Base-by-base conservation (phyloP, 208 protist species). In the Acanthamoeba lenticulata region DNA sequence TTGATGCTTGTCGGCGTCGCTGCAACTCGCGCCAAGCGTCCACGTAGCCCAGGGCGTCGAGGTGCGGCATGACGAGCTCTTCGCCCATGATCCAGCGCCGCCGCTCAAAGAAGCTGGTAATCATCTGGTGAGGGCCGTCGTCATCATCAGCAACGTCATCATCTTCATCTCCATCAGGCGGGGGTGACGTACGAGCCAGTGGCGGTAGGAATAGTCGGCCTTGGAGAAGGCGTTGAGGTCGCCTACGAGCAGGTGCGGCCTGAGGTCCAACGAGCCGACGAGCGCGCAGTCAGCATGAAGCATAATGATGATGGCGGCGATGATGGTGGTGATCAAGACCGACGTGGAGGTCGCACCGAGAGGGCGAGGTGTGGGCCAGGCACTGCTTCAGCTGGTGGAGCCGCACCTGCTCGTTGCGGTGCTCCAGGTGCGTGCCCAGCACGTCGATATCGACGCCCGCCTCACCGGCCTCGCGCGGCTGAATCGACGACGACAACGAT, bases 191-290 rank as follows among this genome's bases (percentile, higher is more conserved):
- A 85, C 83, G 13, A 60, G 45, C 83, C 83, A 90, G 38, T 90
- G 83, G 55, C 52, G 52, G 40, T 90, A 60, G 1, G 21, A 1
- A 49, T 69, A 90, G 36, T 90, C 83, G 6, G 40, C 49, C 24
- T 60, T 60, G 7, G 44, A n/a, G 36, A 90, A 90, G 9, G 83
- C 83, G 55, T 90, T 90, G 27, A 90, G 40, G 34, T 90, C 83
- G 17, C 83, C 83, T 36, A 90, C 32, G 49, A 90, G 13, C 34
- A 90, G 83, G 38, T 57, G 44, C 6, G 74, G 74, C 6, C 74
- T 85, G 44, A 7, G 44, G 65, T 7, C 13, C 7, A 40, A n/a
- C 29, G 65, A 44, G 32, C 49, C 49, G 49, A 24, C 9, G 49
- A 57, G 19, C 49, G 49, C n/a, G n/a, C n/a, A n/a, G n/a, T n/a